Evolutionary conservation across 2,329 filamentous ascomycete species (phyloP).

Genomic region (Paecilomyces niveus): DNA sequence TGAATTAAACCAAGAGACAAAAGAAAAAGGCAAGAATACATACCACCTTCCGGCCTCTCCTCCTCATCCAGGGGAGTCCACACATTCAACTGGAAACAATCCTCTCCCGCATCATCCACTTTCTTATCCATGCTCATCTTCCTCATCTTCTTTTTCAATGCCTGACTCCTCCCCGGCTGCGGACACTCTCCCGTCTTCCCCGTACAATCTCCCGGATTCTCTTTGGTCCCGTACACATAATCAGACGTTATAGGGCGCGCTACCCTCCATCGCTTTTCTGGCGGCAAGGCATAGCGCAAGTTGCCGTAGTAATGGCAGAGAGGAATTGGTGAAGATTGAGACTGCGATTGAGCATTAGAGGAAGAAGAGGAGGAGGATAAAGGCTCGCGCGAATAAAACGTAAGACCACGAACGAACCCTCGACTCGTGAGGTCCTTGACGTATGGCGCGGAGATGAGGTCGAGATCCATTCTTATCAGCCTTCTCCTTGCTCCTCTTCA

Average conservation of each 20-base stretch:
- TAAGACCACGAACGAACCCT: constrained; percentile 45
- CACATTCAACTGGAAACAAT: constrained; percentile 51
- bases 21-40: not conserved
- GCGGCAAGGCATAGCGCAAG: constrained; percentile 49
- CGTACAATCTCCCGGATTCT: constrained; percentile 41
- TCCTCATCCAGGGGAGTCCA: constrained; percentile 41
- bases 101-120: constrained; percentile 33
- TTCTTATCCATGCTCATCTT: constrained; percentile 3
- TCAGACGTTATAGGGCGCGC: constrained; percentile 41
- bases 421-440: constrained; percentile 25
- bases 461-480: constrained; percentile 11
- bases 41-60: constrained; percentile 29
- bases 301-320: constrained; percentile 49
- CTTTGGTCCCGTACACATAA: constrained; percentile 46
- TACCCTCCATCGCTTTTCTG: constrained; percentile 43
- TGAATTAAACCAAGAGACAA: constrained; percentile 13
- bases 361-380: not conserved
- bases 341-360: constrained; percentile 5
- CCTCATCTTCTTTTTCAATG: not conserved
- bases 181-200: constrained; percentile 40
- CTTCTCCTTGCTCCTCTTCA: not conserved
- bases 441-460: constrained; percentile 15
- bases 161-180: constrained; percentile 31
- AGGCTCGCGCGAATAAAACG: constrained; percentile 20
- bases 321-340: constrained; percentile 13